Conservation (phyloP, 2,329 filamentous ascomycete genomes). For the Colletotrichum endophyticum region DNA sequence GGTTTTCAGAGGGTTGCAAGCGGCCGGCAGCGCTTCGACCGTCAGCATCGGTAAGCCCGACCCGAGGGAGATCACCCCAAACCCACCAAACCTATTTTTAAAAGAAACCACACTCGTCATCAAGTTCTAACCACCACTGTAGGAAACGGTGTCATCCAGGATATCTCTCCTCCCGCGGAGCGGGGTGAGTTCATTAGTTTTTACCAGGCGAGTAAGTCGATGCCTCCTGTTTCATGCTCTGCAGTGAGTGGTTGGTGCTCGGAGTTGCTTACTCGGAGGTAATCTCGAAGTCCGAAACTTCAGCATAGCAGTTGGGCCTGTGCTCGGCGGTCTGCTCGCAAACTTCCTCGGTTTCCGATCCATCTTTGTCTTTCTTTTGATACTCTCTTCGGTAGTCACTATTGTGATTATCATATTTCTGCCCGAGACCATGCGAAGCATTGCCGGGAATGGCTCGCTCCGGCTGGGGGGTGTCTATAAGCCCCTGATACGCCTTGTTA, state of each 20-base stretch:
- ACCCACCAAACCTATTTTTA: background rate
- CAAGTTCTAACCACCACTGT: background rate
- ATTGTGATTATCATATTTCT: slow-evolving; percentile 26
- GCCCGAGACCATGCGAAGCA: slow-evolving; percentile 31
- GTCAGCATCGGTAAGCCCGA: slow-evolving; percentile 46
- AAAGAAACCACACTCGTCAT: background rate
- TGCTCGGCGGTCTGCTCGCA: slow-evolving; percentile 34
- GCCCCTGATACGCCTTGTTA: slow-evolving; percentile 23
- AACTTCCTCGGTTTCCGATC: slow-evolving; percentile 31
- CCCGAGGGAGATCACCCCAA: background rate
- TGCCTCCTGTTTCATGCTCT: background rate
- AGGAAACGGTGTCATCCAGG: slow-evolving; percentile 36
- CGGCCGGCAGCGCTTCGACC: slow-evolving; percentile 51
- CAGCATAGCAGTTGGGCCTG: slow-evolving; percentile 34
- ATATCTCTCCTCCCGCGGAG: slow-evolving; percentile 31
- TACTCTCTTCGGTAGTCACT: background rate
- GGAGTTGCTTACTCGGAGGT: background rate
- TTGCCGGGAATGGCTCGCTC: slow-evolving; percentile 30
- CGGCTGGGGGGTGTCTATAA: slow-evolving; percentile 29
- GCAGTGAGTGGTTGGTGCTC: background rate
- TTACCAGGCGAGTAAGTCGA: slow-evolving; percentile 33
- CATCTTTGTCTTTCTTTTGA: slow-evolving; percentile 28
- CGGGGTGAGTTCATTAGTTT: slow-evolving; percentile 34
- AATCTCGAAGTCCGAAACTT: slow-evolving; percentile 28
- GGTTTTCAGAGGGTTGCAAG: slow-evolving; percentile 51